These are phyloP conservation scores for Cutaneotrichosporon cyanovorans DNA, from an alignment of 1,284 basidiomycete genomes.

Conservation along the genomic window DNA sequence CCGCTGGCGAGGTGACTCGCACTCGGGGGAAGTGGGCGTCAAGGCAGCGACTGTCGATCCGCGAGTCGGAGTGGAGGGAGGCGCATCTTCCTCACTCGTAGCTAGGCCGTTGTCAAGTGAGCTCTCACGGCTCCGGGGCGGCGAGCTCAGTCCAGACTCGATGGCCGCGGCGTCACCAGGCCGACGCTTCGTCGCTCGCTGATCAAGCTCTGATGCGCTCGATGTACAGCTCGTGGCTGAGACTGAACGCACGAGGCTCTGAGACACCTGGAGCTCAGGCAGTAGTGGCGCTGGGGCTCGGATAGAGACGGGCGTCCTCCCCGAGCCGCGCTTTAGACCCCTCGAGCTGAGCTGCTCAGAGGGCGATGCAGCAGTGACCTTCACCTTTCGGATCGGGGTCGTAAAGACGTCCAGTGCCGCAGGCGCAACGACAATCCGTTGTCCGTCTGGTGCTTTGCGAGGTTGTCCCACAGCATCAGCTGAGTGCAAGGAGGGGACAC, in stretches of 20 bases:
- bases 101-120: conserved; percentile 7
- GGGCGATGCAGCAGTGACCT: background rate
- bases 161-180: conserved; percentile 8
- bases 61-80: background rate
- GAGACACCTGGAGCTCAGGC: conserved; percentile 1
- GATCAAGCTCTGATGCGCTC: conserved; percentile 15
- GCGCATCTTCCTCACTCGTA: conserved; percentile 7
- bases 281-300: background rate
- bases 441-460: conserved; percentile 21
- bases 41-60: background rate
- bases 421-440: background rate
- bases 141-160: conserved; percentile 20
- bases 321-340: conserved; percentile 22
- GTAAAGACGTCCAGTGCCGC: background rate
- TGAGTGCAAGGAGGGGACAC: background rate
- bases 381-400: background rate
- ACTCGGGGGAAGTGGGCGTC: background rate
- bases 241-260: conserved; percentile 8
- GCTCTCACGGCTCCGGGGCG: conserved; percentile 20
- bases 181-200: conserved; percentile 16
- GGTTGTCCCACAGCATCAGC: conserved; percentile 39
- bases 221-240: conserved; percentile 17
- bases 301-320: background rate
- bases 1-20: background rate
- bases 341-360: conserved; percentile 2